Base-by-base conservation (phyloP, 2,329 filamentous ascomycete species). In the Emmonsia crescens region DNA sequence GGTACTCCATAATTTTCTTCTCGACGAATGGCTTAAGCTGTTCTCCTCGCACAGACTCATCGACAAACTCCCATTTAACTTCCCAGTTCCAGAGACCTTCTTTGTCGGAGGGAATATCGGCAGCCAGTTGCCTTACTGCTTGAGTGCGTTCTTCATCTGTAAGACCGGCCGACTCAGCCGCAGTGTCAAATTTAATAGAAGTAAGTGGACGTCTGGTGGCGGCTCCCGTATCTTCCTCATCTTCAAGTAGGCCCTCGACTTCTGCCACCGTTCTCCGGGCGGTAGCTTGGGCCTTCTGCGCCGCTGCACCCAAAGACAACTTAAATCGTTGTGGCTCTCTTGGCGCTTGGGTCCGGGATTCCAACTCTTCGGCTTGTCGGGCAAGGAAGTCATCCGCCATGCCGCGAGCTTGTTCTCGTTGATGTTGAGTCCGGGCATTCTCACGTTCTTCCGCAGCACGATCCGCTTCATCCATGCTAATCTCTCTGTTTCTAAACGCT, bases 1-100 rank as follows among this genome's bases (percentile, higher is more conserved):
- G 83, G 69, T 94, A 95, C 75, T 99, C 94, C 64, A 99, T 88
- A 68, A 97, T 90, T 82, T 97, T 99, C 83, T 96, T 96, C 79
- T 96, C 91, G 61, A 97, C 90, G 77, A 96, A 99, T 36, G 93
- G 92, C 70, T 89, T 85, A 68, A 99, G 84, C 73, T 96, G 92
- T 66, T 95, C 89, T 64, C 85, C 83, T 63, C 97, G 85, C 49
- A 94, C 83, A 19, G 82, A 80, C 64, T 94, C 88, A 71, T 95
- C 89, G 72, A 99, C 82, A 75, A 86, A 90, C 59, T 95, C 88
- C 94, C 94, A 99, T 69, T 92, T 89, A 73, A 99, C 85, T 21
- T 88, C 79, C 90, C 91, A 97, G n/a, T 82, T 83, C 90, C 93
- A 99, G 3, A 99, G 80, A 0, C 89, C 91, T 2, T 89, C 85